These are phyloP conservation scores for Picea glauca DNA, from an alignment of 75 land plant species.

Conservation along the genomic window DNA sequence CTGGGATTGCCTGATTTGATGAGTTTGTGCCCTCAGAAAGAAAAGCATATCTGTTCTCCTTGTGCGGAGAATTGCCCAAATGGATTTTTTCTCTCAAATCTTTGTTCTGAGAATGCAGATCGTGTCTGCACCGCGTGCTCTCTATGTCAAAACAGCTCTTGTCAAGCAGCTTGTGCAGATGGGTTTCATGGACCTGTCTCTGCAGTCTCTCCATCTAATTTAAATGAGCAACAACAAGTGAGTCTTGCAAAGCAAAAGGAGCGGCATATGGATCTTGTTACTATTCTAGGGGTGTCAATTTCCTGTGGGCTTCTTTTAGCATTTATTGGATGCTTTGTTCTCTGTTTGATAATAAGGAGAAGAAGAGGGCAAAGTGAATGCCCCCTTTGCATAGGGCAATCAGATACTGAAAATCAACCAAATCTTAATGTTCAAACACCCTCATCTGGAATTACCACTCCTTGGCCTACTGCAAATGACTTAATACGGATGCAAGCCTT, in stretches of 20 bases:
- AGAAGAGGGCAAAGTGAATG: constrained; percentile 16
- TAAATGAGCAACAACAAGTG: constrained; percentile 7
- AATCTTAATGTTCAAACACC: constrained; percentile 12
- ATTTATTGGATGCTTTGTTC: constrained; percentile 26
- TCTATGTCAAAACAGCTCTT: constrained; percentile 57
- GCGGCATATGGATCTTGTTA: not conserved
- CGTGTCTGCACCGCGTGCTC: constrained; percentile 60
- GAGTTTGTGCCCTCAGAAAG: constrained; percentile 37
- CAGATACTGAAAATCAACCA: constrained; percentile 19
- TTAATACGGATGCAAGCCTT: constrained; percentile 32
- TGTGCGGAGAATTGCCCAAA: constrained; percentile 49
- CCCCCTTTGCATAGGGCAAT: constrained; percentile 16
- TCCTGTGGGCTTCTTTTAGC: constrained; percentile 23
- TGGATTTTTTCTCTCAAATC: constrained; percentile 42
- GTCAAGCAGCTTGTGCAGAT: constrained; percentile 34
- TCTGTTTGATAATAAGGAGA: constrained; percentile 8
- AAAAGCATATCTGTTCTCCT: constrained; percentile 50
- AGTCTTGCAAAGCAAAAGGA: not conserved
- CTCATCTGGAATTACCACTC: not conserved
- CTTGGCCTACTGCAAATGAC: constrained; percentile 18
- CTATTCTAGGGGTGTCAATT: constrained; percentile 25
- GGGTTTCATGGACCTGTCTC: not conserved
- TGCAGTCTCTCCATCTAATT: constrained; percentile 8
- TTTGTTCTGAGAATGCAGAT: constrained; percentile 38
- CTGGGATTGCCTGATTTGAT: constrained; percentile 43